Evolutionary conservation across 164 flowering plant genomes (phyloP), one percentile per base, ranked within the genome.

Genomic region (Platanus orientalis): DNA sequence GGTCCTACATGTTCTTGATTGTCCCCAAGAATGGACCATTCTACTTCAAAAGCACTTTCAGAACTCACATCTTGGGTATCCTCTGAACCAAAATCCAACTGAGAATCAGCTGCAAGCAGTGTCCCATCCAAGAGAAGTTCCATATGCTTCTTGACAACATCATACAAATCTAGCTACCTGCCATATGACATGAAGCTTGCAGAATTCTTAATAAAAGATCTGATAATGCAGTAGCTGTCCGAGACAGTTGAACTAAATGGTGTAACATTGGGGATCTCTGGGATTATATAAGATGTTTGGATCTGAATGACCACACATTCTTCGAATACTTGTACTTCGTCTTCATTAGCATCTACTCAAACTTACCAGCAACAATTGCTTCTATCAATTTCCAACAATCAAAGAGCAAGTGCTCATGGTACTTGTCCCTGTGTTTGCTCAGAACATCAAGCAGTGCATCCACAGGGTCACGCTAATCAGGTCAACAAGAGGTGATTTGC

Each of bases 21-120:
- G 52, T 75, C 85, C 21, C 83, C 92, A 50, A 90, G 91, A 70
- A 93, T 69, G 71, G 80, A 93, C 98, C 98, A 93, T 12, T 96
- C 97, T 32, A 69, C 75, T 78, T 83, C 94, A 24, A 58, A 4
- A 60, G 1, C 14, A 54, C 58, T n/a, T 58, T 48, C 54, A 34
- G 60, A 55, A 58, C 28, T 48, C 7, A 16, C 39, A 36, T 30
- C 54, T 24, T n/a, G 4, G 28, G 51, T 49, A 52, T 50, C 25
- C 58, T 58, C 71, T 48, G 39, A 11, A 53, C 66, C 78, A 63
- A 52, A 19, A 63, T 36, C 42, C 42, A 36, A 7, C 42, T 1
- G 12, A 36, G 7, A 36, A 36, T 36, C 42, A 36, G 42, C 12
- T 36, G 42, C 42, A 36, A 36, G 10, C 42, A 36, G 42, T n/a